Conservation (phyloP, 352 stramenopile species). For the Elongisporangium undulatum region DNA sequence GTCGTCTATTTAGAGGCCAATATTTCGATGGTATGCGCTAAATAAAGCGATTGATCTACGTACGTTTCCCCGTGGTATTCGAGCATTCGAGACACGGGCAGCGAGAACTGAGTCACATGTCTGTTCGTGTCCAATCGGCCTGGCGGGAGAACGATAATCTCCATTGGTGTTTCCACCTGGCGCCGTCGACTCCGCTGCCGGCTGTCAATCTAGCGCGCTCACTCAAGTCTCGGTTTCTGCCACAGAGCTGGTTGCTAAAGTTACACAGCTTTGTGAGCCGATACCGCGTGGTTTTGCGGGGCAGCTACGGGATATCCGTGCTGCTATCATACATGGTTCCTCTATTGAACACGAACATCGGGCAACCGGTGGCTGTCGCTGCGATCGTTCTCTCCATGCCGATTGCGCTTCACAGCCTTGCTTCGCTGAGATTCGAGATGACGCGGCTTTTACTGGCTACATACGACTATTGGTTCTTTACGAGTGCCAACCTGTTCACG, state of each 20-base stretch:
- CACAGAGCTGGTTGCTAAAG: constrained; percentile 6
- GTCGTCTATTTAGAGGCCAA: too few species aligned
- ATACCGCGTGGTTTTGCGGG: constrained; percentile 13
- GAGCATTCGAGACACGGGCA: not conserved
- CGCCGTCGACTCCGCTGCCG: constrained; percentile 18
- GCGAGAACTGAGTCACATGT: not conserved
- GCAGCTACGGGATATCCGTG: constrained; percentile 11
- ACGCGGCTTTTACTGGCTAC: constrained; percentile 20
- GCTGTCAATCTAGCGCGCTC: constrained; percentile 34
- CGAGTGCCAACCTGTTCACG: constrained; percentile 17
- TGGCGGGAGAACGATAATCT: not conserved
- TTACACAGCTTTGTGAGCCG: constrained; percentile 17
- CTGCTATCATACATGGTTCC: constrained; percentile 14
- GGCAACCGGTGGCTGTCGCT: constrained; percentile 10
- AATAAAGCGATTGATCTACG: not conserved
- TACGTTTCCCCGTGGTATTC: not conserved
- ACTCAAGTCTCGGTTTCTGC: constrained; percentile 20
- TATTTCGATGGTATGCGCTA: too few species aligned
- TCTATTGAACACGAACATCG: constrained; percentile 9
- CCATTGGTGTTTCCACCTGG: constrained; percentile 17
- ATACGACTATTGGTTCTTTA: constrained; percentile 45
- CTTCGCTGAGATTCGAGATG: constrained; percentile 29
- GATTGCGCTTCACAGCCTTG: constrained; percentile 18
- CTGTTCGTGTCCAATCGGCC: not conserved
- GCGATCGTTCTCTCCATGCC: constrained; percentile 16